Conservation (phyloP, 257 asterid genomes). For the Verbena officinalis region DNA sequence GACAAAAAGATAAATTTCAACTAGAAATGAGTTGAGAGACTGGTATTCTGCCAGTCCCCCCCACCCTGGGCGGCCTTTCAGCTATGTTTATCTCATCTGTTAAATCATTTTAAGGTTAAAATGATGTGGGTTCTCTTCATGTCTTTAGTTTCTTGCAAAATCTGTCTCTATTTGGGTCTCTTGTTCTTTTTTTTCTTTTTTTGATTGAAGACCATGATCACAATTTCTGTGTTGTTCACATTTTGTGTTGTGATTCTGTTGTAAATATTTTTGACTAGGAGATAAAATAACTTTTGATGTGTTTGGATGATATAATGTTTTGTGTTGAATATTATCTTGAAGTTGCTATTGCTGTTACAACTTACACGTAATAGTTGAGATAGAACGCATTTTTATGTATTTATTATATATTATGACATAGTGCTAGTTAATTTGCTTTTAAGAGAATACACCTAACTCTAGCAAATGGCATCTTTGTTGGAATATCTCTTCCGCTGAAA, state of each 20-base stretch:
- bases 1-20: slow-evolving; percentile 22
- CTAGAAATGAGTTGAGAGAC: slow-evolving; percentile 47
- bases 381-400: slow-evolving; percentile 4
- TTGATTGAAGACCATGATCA: slow-evolving; percentile 30
- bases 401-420: neutral
- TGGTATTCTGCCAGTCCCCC: slow-evolving; percentile 40
- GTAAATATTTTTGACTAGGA: slow-evolving; percentile 52
- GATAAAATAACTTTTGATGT: slow-evolving; percentile 28
- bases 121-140: slow-evolving; percentile 37
- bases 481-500: slow-evolving; percentile 19
- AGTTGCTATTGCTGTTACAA: slow-evolving; percentile 36
- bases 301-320: slow-evolving; percentile 31
- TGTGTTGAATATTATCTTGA: slow-evolving; percentile 24
- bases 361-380: slow-evolving; percentile 4
- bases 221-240: slow-evolving; percentile 32
- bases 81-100: slow-evolving; percentile 30
- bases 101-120: slow-evolving; percentile 12
- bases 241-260: slow-evolving; percentile 41
- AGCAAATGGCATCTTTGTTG: neutral
- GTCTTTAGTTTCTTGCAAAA: slow-evolving; percentile 35
- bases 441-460: slow-evolving; percentile 6
- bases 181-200: slow-evolving; percentile 27
- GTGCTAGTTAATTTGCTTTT: slow-evolving; percentile 9
- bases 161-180: slow-evolving; percentile 29
- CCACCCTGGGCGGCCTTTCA: slow-evolving; percentile 30